Base-by-base conservation (phyloP, 768 basidiomycete genomes). In the Sarcodon aspratus region DNA sequence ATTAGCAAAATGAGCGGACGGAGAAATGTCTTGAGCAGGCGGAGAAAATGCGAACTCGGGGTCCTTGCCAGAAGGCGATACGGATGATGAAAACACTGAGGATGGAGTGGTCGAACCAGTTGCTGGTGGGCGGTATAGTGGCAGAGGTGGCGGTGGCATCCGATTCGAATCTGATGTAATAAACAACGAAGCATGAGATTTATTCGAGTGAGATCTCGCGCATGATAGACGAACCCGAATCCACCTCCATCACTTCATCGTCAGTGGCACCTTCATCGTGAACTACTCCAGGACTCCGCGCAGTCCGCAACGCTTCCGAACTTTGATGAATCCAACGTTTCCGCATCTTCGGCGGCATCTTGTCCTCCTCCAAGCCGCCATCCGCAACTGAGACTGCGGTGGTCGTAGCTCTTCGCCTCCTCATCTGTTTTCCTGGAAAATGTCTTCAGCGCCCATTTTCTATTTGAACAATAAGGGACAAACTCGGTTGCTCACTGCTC, bases 341-440 rank as follows among this genome's bases (percentile, higher is more conserved):
- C 36, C 82, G 68, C 74, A 84, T 74, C 62, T 78, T 79, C 3
- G 81, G 80, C 6, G 81, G 82, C 55, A 83, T 68, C 45, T 62
- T 63, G 9, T 70, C 69, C 48, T 57, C 57, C 10, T 56, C 51
- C 9, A 18, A 18, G 11, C 50, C 49, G 33, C 52, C 47, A 3
- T 54, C 56, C 3, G 57, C 49, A 56, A 53, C 34, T 49, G 50
- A 11, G 46, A 46, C 13, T 42, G n/a, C 33, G 3, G 45, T 33
- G 36, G 46, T 57, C 55, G 36, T 9, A 13, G 7, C 18, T 48
- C 32, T 46, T 15, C 31, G 12, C 17, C n/a, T 38, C 43, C 15
- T 34, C 44, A 35, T 27, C 36, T 46, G 17, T 50, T 42, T 33
- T 13, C 18, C 21, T 34, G 52, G 55, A 40, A n/a, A 46, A 15